Percentiles rank a stretch among this genome's conserved stretches.
Evolutionary conservation across 805 yeast genomes (phyloP).

Genomic region (Saturnispora silvae): DNA sequence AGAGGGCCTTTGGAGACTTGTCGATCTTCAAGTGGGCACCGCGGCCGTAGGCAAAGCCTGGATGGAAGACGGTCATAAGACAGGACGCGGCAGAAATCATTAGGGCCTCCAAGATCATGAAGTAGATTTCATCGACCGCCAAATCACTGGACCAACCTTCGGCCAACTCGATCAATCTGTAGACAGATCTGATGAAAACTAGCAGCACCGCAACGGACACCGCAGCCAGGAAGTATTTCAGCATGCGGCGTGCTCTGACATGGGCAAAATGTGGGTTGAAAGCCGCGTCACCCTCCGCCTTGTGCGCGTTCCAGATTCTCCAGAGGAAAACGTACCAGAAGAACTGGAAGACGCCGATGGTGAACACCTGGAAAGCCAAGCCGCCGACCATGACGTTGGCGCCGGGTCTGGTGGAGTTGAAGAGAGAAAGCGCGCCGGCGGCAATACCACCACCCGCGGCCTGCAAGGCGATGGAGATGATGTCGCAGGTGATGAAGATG

Average conservation of each 20-base stretch:
- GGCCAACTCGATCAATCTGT: constrained; percentile 58
- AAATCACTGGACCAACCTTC: constrained; percentile 62
- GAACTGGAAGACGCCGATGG: constrained; percentile 51
- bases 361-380: constrained; percentile 60
- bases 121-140: constrained; percentile 45
- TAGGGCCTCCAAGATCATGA: constrained; percentile 50
- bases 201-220: constrained; percentile 39
- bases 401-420: constrained; percentile 33
- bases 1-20: constrained; percentile 9
- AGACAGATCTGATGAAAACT: constrained; percentile 54
- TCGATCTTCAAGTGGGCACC: constrained; percentile 15
- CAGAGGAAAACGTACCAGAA: constrained; percentile 39
- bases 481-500: constrained; percentile 56
- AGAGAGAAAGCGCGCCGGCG: constrained; percentile 30
- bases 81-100: constrained; percentile 41
- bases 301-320: constrained; percentile 25
- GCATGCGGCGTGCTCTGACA: constrained; percentile 28
- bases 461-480: constrained; percentile 54
- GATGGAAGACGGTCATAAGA: constrained; percentile 45
- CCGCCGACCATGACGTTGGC: constrained; percentile 69
- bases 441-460: constrained; percentile 73
- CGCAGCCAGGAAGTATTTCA: constrained; percentile 35
- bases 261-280: constrained; percentile 29
- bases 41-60: constrained; percentile 45
- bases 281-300: constrained; percentile 21